Base-by-base conservation (phyloP, 352 stramenopile species). In the Globisporangium carolinianum region DNA sequence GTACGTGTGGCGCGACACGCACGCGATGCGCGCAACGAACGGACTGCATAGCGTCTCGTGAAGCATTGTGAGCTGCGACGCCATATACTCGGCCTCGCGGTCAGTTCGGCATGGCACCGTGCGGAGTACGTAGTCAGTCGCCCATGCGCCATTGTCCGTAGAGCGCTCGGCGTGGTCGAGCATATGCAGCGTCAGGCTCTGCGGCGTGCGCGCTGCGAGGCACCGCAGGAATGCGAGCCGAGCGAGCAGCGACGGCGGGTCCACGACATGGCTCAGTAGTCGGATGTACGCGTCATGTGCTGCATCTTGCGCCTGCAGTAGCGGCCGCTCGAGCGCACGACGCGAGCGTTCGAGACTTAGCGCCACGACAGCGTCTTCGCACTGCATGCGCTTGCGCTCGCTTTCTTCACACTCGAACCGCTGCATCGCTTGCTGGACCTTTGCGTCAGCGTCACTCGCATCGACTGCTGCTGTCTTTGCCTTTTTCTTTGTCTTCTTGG, bases 231-330 rank as follows among this genome's bases (percentile, higher is more conserved):
- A 84, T 8, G 73, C 63, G 5, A 88, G 58, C 10, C 75, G 68
- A 49, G 62, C 68, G 17, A 90, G 61, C 45, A 78, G 65, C 5
- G 73, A 74, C 9, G 66, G 70, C 5, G 70, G 70, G 43, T 82
- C 76, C 32, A 78, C 72, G 36, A 79, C 85, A n/a, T 83, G 68
- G 3, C 59, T 71, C 12, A 90, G 56, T 6, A 86, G 65, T 0
- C 72, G 71, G 10, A 82, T 66, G 48, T 83, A 79, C 15, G 66
- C 66, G 32, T 85, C 75, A 38, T 78, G 60, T 2, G 75, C 72
- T 36, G 63, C 17, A 48, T 90, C 77, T 65, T 90, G 73, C 11
- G 63, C 45, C 14, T 73, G 70, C 1, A 90, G 59, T 6, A 75
- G 41, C 7, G 72, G 74, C 32, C 76, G 66, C 54, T 88, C 80